phyloP scores from a whole-genome alignment of 768 basidiomycete genomes.

The Cantharellus cinnabarinus region DNA sequence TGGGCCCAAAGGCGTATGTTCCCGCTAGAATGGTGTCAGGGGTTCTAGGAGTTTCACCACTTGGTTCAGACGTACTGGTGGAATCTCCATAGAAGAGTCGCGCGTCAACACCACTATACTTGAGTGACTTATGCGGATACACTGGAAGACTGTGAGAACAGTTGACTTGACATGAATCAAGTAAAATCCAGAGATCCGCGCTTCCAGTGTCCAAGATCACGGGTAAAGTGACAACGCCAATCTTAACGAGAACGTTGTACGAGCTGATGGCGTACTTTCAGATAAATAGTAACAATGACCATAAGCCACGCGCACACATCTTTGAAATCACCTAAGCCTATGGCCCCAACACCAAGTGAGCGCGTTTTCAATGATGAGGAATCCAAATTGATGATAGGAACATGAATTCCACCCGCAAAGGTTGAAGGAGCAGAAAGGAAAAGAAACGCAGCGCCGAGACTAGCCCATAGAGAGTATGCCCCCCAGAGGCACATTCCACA shows the following conservation, averaged over 20 bases:
- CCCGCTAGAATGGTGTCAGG: background rate
- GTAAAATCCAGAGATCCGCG: constrained; percentile 56
- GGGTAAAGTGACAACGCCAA: constrained; percentile 32
- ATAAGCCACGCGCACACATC: constrained; percentile 33
- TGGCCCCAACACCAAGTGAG: constrained; percentile 15
- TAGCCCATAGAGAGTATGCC: no score
- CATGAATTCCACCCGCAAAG: background rate
- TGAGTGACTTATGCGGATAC: constrained; percentile 30
- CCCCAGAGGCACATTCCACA: no score
- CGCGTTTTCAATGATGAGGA: background rate
- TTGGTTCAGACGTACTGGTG: constrained; percentile 38
- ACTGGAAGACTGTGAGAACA: constrained; percentile 24
- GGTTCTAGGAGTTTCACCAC: constrained; percentile 2
- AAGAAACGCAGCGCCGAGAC: no score
- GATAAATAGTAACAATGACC: background rate
- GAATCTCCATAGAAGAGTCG: constrained; percentile 52
- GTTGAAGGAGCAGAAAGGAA: background rate
- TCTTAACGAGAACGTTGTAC: constrained; percentile 38
- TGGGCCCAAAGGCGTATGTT: constrained; percentile 21
- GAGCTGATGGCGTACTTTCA: constrained; percentile 21
- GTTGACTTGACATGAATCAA: constrained; percentile 29
- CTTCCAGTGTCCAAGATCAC: constrained; percentile 60
- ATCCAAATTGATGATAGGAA: background rate
- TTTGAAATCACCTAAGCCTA: constrained; percentile 37
- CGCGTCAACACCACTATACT: constrained; percentile 26